These are phyloP conservation scores for Cyclospora cayetanensis DNA, from an alignment of 169 alveolate genomes.

Conservation along the genomic window DNA sequence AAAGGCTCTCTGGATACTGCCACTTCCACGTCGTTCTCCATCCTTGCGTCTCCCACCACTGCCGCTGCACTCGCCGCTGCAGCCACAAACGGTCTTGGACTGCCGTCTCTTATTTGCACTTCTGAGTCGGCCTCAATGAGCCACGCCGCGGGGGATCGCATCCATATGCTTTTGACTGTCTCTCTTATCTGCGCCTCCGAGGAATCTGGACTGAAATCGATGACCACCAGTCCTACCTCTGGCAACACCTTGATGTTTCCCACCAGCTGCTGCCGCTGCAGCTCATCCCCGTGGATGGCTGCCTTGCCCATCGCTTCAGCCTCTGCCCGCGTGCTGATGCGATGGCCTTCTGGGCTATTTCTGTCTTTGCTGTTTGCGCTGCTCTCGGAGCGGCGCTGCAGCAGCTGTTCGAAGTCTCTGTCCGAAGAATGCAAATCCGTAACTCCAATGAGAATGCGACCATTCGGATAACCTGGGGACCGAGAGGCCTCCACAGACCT, in stretches of 20 bases:
- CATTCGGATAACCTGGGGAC: neutral
- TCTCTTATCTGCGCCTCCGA: conserved; percentile 41
- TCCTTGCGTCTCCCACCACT: neutral
- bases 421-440: neutral
- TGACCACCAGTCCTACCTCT: conserved; percentile 53
- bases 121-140: conserved; percentile 62
- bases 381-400: neutral
- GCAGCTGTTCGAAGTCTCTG: conserved; percentile 2
- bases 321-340: conserved; percentile 1
- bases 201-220: conserved; percentile 15
- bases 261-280: conserved; percentile 16
- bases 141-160: conserved; percentile 48
- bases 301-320: conserved; percentile 6
- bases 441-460: neutral
- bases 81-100: neutral
- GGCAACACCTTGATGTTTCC: conserved; percentile 44
- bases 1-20: neutral
- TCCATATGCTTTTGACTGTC: conserved; percentile 50
- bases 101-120: conserved; percentile 9
- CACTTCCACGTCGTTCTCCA: too few relatives aligned
- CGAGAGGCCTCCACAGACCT: conserved; percentile 19
- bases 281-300: conserved; percentile 13
- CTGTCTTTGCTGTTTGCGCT: neutral
- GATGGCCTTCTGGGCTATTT: neutral
- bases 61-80: conserved; percentile 9